A percentile compares a stretch with the other conserved stretches of the same genome.
These are phyloP conservation scores for Venturia oleaginea DNA, from an alignment of 2,329 filamentous ascomycete species.

Conservation along the genomic window DNA sequence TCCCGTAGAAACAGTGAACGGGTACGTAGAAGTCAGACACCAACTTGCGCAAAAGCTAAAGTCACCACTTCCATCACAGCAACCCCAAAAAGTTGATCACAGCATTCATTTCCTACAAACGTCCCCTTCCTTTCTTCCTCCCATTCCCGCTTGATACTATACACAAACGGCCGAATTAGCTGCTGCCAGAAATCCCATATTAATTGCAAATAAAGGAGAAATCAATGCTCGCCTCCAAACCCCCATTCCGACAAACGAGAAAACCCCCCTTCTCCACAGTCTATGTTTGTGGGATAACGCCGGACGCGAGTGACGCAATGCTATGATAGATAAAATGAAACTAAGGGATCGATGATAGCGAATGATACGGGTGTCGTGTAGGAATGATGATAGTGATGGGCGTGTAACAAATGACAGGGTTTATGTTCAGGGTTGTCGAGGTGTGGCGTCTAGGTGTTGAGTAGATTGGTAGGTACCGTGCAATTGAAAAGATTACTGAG, in stretches of 20 bases:
- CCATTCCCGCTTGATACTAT: background rate
- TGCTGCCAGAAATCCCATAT: background rate
- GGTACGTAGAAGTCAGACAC: too few species aligned
- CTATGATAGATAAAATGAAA: background rate
- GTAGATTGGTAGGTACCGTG: background rate
- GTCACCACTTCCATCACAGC: too few species aligned
- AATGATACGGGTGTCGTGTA: background rate
- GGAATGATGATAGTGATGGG: too few species aligned
- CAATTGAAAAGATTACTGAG: background rate
- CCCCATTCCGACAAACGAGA: background rate
- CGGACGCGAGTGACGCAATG: slow-evolving; percentile 1
- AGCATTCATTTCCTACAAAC: too few species aligned
- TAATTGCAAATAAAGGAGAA: background rate
- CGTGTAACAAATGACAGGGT: too few species aligned
- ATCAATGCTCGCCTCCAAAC: background rate
- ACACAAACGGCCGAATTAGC: background rate
- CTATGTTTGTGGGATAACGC: background rate
- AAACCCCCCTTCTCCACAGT: background rate
- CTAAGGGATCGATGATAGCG: background rate
- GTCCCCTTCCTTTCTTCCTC: background rate
- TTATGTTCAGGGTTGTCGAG: too few species aligned
- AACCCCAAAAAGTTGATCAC: too few species aligned
- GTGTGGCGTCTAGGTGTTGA: background rate
- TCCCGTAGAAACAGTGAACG: too few species aligned
- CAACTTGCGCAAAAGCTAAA: too few species aligned